phyloP scores from a whole-genome alignment of 805 yeast species.

The Suhomyces faveliae region DNA sequence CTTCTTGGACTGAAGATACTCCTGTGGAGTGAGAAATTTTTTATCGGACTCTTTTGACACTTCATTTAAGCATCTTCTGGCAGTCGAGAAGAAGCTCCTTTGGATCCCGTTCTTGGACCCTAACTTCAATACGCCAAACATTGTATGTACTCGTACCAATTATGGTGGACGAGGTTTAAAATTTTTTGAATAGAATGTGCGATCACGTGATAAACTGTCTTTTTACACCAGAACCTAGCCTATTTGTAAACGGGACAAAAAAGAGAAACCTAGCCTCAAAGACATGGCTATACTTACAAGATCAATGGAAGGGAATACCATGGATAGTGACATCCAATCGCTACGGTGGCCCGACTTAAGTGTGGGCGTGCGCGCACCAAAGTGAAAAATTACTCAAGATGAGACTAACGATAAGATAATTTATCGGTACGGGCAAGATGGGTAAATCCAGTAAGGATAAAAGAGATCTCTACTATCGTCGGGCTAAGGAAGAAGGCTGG shows the following conservation, averaged over 20 bases:
- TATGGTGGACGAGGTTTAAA: neutral
- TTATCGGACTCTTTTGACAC: neutral
- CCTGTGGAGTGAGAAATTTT: conserved; percentile 25
- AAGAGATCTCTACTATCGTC: conserved; percentile 84
- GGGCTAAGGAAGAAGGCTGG: conserved; percentile 98
- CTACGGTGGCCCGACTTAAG: no score
- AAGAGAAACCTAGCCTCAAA: no score
- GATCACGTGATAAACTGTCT: neutral
- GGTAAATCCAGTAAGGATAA: conserved; percentile 95
- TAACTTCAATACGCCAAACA: neutral
- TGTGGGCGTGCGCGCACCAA: conserved; percentile 2
- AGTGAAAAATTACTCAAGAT: conserved; percentile 2
- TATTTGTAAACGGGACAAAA: neutral
- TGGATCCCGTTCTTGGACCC: neutral
- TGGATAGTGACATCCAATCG: neutral
- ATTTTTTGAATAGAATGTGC: neutral
- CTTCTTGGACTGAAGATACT: conserved; percentile 28
- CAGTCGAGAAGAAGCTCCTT: conserved; percentile 3
- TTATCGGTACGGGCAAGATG: conserved; percentile 46
- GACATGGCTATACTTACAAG: no score
- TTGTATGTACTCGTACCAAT: neutral
- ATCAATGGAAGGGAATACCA: no score
- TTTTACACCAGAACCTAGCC: neutral
- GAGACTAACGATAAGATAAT: neutral
- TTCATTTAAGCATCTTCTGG: neutral